Base-by-base conservation (phyloP, 2,329 filamentous ascomycete genomes). In the Colletotrichum filicis region DNA sequence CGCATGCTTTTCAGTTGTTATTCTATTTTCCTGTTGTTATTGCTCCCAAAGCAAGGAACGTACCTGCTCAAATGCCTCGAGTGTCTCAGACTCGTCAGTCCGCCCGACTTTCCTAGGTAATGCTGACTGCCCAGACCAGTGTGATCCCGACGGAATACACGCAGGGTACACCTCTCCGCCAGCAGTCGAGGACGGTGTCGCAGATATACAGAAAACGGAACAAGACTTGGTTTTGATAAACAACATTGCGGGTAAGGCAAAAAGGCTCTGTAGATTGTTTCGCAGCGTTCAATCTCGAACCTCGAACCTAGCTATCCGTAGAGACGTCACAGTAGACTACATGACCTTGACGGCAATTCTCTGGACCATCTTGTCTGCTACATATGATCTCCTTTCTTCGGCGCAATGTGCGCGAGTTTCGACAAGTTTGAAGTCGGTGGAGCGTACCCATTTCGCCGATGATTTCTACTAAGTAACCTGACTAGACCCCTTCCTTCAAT, bases 381-480 rank as follows among this genome's bases (percentile, higher is more conserved):
- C 37, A 7, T 42, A 42, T 42, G 37, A 62, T 22, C 32, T 56
- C 53, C n/a, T 16, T 28, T 46, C 30, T 9, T 60, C 55, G 55
- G 56, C 30, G n/a, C 57, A 30, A 68, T 57, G 49, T 53, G 52
- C 49, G 35, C 35, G n/a, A 57, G 60, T 49, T 30, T 67, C 46
- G 42, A 30, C 32, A 11, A 19, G 60, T 66, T 61, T 53, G 55
- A 42, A 56, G 37, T 46, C 32, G 70, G 66, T 73, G 70, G 70
- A 60, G 60, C 35, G 35, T 59, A 46, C 30, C 55, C 70, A 56
- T 56, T 46, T 19, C n/a, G 55, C 56, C 37, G 70, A 56, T 60
- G 66, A 73, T 70, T 66, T 52, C 57, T 28, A 57, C 65, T 42
- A 65, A 61, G 56, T 16, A 16, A 30, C 65, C 30, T 30, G 63